Base-by-base conservation (phyloP, 805 yeast genomes). In the Saccharomycopsis javanensis region DNA sequence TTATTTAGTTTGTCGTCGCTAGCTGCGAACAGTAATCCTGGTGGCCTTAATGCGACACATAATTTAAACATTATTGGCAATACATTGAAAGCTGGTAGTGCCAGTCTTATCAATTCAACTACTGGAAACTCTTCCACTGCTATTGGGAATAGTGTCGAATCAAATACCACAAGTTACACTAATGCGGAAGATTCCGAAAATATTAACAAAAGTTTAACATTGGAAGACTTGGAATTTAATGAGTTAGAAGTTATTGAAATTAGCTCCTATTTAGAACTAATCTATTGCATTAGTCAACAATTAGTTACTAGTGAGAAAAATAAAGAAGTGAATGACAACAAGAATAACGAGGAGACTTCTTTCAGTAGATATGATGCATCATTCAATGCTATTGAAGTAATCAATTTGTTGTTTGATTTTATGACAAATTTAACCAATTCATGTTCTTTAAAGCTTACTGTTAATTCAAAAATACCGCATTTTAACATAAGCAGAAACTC, bases 171-270 rank as follows among this genome's bases (percentile, higher is more conserved):
- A 6, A 11, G 8, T 42, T 42, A 42, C 23, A 48, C 25, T 4
- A 25, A 27, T 25, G 15, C 10, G n/a, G 52, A 53, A 42, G 56
- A 60, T 30, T 61, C 62, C 4, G 60, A 66, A 3, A 68, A 66
- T 7, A 71, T 68, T 11, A 56, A 57, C 50, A 70, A 58, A 53
- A n/a, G 28, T 2, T 42, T 42, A 20, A 42, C 48, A 15, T 64
- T 48, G 2, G 68, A 75, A 52, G 77, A 75, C 34, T 76, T 77
- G 10, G 88, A 85, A 54, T 72, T 90, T 33, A 86, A 87, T 35
- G 96, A 88, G 62, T 97, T 90, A 66, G 85, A 91, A 0, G 71
- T 88, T 6, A 77, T 88, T 6, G 82, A 87, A 55, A 73, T 90
- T 5, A 79, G 91, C 0, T 86, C 96, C 0, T 82, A 87, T 63